Evolutionary conservation across 1,139 yeast species (phyloP).

Genomic region (Candida anutae): DNA sequence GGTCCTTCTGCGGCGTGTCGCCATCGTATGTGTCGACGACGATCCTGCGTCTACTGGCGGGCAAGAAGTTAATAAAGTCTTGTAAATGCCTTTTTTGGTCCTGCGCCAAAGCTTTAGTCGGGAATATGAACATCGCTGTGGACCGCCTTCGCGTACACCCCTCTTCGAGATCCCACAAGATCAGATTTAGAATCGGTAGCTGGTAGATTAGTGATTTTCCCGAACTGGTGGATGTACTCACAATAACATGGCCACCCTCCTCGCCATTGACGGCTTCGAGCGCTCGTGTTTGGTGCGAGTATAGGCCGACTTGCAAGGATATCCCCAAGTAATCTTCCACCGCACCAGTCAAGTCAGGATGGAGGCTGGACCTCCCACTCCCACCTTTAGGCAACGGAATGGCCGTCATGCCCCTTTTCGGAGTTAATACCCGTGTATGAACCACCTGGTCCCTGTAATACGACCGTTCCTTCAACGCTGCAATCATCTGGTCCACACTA

Average conservation of each 20-base stretch:
- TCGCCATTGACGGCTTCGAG: conserved; percentile 43
- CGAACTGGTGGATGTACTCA: conserved; percentile 90
- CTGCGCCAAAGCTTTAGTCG: conserved; percentile 95
- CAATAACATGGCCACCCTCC: conserved; percentile 56
- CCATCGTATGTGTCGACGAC: conserved; percentile 85
- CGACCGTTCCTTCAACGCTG: conserved; percentile 32
- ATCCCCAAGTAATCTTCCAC: conserved; percentile 40
- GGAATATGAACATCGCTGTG: conserved; percentile 84
- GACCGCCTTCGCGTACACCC: conserved; percentile 15
- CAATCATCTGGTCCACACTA: conserved; percentile 32
- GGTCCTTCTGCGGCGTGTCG: conserved; percentile 59
- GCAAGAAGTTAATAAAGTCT: conserved; percentile 45
- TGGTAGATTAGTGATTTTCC: conserved; percentile 93
- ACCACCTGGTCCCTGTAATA: conserved; percentile 59
- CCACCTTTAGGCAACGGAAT: conserved; percentile 23
- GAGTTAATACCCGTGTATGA: conserved; percentile 21
- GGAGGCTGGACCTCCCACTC: conserved; percentile 27
- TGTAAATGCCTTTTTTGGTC: conserved; percentile 81
- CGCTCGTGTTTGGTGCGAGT: conserved; percentile 78
- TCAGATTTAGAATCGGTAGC: conserved; percentile 64
- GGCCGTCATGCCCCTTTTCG: conserved; percentile 12
- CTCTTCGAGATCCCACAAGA: conserved; percentile 31
- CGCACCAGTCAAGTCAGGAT: conserved; percentile 43
- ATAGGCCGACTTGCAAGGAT: conserved; percentile 44
- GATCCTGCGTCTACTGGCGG: conserved; percentile 24